Conservation (phyloP, 2,329 filamentous ascomycete species). For the Leptographium lundbergii region DNA sequence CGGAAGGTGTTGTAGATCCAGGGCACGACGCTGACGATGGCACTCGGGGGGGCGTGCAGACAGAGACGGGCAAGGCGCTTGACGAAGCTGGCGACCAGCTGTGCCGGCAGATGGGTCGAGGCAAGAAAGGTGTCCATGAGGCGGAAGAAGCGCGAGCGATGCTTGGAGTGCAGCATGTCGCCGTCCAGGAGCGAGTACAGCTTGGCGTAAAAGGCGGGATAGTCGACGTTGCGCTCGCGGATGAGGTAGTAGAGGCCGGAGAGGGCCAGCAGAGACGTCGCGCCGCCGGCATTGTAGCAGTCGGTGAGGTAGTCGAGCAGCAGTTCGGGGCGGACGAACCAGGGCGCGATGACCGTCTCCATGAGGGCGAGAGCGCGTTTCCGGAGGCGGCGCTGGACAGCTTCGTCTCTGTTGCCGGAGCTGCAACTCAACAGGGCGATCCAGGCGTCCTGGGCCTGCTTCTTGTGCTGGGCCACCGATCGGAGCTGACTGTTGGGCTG, state of each 20-base stretch:
- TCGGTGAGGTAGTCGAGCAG: slow-evolving; percentile 96
- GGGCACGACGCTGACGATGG: slow-evolving; percentile 77
- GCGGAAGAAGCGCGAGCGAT: slow-evolving; percentile 87
- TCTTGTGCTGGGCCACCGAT: slow-evolving; percentile 60
- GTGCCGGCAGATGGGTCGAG: slow-evolving; percentile 84
- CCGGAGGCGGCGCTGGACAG: slow-evolving; percentile 35
- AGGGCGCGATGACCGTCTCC: slow-evolving; percentile 68
- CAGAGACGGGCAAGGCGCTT: slow-evolving; percentile 79
- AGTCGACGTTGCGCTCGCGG: slow-evolving; percentile 85
- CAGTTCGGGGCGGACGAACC: slow-evolving; percentile 79
- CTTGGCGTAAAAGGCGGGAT: slow-evolving; percentile 85
- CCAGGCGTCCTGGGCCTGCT: slow-evolving; percentile 77
- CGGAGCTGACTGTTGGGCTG: slow-evolving; percentile 43
- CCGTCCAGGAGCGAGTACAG: slow-evolving; percentile 86
- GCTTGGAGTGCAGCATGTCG: slow-evolving; percentile 81
- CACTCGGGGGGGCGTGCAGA: slow-evolving; percentile 78
- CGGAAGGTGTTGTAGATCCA: slow-evolving; percentile 95
- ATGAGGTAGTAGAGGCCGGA: slow-evolving; percentile 94
- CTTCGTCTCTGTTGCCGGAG: slow-evolving; percentile 44
- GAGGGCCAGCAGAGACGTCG: slow-evolving; percentile 74
- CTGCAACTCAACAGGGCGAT: slow-evolving; percentile 58
- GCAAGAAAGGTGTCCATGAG: slow-evolving; percentile 80
- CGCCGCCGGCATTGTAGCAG: slow-evolving; percentile 77
- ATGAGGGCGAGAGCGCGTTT: slow-evolving; percentile 68
- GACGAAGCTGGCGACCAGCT: slow-evolving; percentile 87